These are phyloP conservation scores for Arabidopsis arenosa DNA, from an alignment of 345 rosid species.

Conservation along the genomic window DNA sequence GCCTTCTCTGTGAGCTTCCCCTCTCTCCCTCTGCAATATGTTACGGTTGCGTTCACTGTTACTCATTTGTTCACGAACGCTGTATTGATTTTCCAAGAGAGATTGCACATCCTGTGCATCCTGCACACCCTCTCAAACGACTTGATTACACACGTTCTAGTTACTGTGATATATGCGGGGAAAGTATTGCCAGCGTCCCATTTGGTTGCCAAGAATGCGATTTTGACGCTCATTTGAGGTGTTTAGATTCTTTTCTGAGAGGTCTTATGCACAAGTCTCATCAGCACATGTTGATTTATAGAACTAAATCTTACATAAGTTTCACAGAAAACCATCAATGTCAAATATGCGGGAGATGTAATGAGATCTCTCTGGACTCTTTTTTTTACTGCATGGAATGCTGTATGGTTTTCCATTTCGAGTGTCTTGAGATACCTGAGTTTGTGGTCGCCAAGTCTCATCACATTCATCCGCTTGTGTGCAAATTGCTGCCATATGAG, in stretches of 20 bases:
- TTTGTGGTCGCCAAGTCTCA: background rate
- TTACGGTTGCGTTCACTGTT: conserved; percentile 31
- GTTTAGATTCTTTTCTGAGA: conserved; percentile 12
- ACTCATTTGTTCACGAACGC: conserved; percentile 13
- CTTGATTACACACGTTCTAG: background rate
- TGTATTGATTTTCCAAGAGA: conserved; percentile 14
- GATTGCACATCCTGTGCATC: conserved; percentile 27
- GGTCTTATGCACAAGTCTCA: conserved; percentile 29
- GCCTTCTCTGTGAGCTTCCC: conserved; percentile 11
- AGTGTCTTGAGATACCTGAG: conserved; percentile 30
- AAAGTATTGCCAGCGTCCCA: background rate
- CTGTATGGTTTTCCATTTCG: conserved; percentile 14
- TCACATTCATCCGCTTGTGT: conserved; percentile 33
- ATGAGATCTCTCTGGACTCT: background rate
- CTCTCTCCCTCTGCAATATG: conserved; percentile 5
- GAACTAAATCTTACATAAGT: background rate
- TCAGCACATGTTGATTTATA: background rate
- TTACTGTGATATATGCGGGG: background rate
- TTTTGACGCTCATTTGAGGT: conserved; percentile 17
- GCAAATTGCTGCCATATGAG: background rate
- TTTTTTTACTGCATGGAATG: conserved; percentile 35
- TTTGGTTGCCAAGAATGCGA: conserved; percentile 24
- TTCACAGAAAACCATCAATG: background rate
- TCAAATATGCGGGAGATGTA: background rate
- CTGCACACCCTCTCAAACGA: conserved; percentile 24